phyloP scores from a whole-genome alignment of 2,329 filamentous ascomycete genomes.

The Orbilia oligospora region DNA sequence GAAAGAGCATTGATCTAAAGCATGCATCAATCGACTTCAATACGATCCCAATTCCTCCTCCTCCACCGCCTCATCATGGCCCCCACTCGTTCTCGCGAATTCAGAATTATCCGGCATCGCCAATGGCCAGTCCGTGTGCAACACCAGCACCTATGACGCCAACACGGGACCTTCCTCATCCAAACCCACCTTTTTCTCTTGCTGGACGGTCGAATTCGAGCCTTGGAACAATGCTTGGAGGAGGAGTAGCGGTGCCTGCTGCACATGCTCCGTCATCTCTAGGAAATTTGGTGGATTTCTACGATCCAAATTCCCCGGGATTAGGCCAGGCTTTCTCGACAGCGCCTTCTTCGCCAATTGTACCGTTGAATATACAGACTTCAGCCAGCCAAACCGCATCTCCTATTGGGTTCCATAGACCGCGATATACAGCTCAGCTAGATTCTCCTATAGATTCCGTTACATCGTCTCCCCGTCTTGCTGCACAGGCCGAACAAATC shows the following conservation, averaged over 20 bases:
- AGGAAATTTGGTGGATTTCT: constrained; percentile 53
- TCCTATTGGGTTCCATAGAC: constrained; percentile 53
- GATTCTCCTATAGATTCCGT: constrained; percentile 36
- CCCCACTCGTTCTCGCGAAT: constrained; percentile 53
- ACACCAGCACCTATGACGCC: constrained; percentile 44
- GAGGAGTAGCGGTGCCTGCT: background rate
- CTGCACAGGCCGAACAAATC: constrained; percentile 12
- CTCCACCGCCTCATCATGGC: constrained; percentile 11
- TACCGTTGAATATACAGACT: constrained; percentile 25
- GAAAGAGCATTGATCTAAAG: constrained; percentile 50
- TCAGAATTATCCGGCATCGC: constrained; percentile 42
- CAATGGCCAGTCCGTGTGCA: constrained; percentile 40
- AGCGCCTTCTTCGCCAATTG: constrained; percentile 53
- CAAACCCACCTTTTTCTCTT: constrained; percentile 46
- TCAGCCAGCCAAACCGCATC: constrained; percentile 35
- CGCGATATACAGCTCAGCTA: constrained; percentile 42
- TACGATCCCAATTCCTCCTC: constrained; percentile 16
- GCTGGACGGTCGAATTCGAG: constrained; percentile 50
- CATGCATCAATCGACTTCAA: constrained; percentile 41
- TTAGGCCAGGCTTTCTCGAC: constrained; percentile 55
- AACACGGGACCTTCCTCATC: constrained; percentile 37
- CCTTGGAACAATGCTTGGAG: constrained; percentile 37
- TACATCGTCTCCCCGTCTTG: constrained; percentile 34
- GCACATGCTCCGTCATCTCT: constrained; percentile 42
- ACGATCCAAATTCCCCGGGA: constrained; percentile 45